Evolutionary conservation across 257 asterid species (phyloP).

Genomic region (Solanum tarijense): DNA sequence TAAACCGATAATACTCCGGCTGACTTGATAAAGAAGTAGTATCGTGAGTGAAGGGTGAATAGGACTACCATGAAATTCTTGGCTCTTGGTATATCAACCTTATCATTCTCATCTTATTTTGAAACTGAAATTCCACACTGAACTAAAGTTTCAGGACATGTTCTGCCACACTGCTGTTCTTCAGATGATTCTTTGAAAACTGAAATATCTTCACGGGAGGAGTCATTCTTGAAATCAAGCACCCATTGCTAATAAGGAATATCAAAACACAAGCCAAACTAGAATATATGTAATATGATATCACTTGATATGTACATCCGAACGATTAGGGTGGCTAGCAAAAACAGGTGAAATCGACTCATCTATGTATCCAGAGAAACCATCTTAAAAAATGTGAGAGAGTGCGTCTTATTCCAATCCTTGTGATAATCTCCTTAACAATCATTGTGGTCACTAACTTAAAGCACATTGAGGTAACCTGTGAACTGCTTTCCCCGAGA

Average conservation of each 20-base stretch:
- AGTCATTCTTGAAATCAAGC: neutral
- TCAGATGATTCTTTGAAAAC: neutral
- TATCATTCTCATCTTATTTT: neutral
- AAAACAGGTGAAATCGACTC: neutral
- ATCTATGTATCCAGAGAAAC: neutral
- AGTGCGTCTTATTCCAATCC: conserved; percentile 3
- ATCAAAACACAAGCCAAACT: neutral
- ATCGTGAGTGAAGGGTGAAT: neutral
- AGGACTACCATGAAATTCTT: neutral
- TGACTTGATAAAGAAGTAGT: neutral
- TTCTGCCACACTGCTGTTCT: neutral
- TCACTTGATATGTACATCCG: neutral
- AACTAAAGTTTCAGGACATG: neutral
- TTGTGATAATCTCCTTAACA: conserved; percentile 5
- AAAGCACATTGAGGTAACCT: conserved; percentile 2
- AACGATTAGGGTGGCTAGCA: neutral
- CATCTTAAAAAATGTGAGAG: conserved; percentile 6
- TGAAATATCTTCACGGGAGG: neutral
- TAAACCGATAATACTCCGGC: neutral
- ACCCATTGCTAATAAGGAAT: neutral
- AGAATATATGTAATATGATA: neutral
- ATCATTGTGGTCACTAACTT: conserved; percentile 1
- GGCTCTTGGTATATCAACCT: neutral
- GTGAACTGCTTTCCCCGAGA: neutral
- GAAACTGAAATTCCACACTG: neutral